Percentiles rank a stretch among this genome's conserved stretches.
Evolutionary conservation across 2,329 filamentous ascomycete genomes (phyloP).

Genomic region (Claviceps pazoutovae): DNA sequence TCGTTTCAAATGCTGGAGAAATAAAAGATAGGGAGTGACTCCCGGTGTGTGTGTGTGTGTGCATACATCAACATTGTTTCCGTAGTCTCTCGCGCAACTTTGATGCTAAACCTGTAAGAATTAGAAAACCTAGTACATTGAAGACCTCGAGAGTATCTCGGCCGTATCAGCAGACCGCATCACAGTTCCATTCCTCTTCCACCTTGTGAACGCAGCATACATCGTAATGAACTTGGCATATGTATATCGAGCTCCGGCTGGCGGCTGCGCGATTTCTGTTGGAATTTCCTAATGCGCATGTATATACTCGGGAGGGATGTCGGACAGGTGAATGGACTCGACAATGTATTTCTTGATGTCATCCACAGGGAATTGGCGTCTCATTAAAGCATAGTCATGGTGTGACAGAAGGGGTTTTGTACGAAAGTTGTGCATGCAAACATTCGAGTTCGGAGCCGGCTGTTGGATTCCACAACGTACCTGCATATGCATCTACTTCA

Average conservation of each 20-base stretch:
- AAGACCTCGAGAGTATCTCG: slow-evolving; percentile 21
- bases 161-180: slow-evolving; percentile 11
- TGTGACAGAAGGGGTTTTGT: background rate
- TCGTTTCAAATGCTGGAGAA: slow-evolving; percentile 37
- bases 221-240: slow-evolving; percentile 34
- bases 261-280: slow-evolving; percentile 37
- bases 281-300: slow-evolving; percentile 23
- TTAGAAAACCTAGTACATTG: slow-evolving; percentile 23
- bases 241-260: slow-evolving; percentile 41
- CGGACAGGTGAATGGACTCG: slow-evolving; percentile 22
- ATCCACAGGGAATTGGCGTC: slow-evolving; percentile 19
- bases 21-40: slow-evolving; percentile 24
- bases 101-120: background rate
- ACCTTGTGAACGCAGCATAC: slow-evolving; percentile 5
- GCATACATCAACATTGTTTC: no score
- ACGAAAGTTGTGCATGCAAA: background rate
- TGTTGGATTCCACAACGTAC: no score
- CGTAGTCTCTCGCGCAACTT: background rate
- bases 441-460: no score
- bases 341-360: slow-evolving; percentile 19
- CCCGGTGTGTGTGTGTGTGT: no score
- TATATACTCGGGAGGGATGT: slow-evolving; percentile 21
- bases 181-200: slow-evolving; percentile 16
- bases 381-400: slow-evolving; percentile 10
- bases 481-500: no score